These are phyloP conservation scores for Aspergillus pseudoviridinutans DNA, from an alignment of 2,329 filamentous ascomycete species.

Conservation along the genomic window DNA sequence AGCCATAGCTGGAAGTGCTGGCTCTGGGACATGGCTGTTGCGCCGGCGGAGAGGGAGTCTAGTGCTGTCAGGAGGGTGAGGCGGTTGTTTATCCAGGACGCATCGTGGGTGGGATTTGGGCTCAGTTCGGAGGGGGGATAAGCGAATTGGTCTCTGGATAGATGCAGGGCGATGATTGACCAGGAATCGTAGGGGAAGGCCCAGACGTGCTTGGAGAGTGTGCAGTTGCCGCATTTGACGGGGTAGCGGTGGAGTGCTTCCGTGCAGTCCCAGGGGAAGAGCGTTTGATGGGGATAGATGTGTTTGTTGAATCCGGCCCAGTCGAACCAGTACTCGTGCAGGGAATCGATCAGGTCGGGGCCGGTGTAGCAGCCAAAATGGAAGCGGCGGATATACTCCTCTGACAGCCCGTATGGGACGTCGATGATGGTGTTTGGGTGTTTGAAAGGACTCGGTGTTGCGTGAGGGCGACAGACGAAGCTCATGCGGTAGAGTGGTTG, in stretches of 20 bases:
- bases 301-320: constrained; percentile 41
- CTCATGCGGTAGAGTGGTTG: constrained; percentile 37
- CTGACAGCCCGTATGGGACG: constrained; percentile 40
- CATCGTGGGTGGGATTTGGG: neutral
- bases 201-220: constrained; percentile 43
- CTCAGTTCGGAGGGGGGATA: constrained; percentile 25
- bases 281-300: constrained; percentile 37
- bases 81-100: constrained; percentile 34
- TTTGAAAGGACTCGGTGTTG: constrained; percentile 8
- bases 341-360: constrained; percentile 43
- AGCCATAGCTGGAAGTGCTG: constrained; percentile 31
- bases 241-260: constrained; percentile 41
- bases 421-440: constrained; percentile 30
- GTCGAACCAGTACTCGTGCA: constrained; percentile 46
- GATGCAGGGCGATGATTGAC: constrained; percentile 40
- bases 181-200: constrained; percentile 45
- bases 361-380: constrained; percentile 38
- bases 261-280: constrained; percentile 49
- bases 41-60: constrained; percentile 26
- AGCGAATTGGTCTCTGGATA: constrained; percentile 28
- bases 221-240: constrained; percentile 37
- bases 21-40: constrained; percentile 32
- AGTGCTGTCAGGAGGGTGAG: constrained; percentile 31
- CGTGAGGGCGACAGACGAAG: constrained; percentile 33
- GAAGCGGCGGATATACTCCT: constrained; percentile 43